Conservation (phyloP, 2,329 filamentous ascomycete genomes). For the Ophiostoma ulmi region DNA sequence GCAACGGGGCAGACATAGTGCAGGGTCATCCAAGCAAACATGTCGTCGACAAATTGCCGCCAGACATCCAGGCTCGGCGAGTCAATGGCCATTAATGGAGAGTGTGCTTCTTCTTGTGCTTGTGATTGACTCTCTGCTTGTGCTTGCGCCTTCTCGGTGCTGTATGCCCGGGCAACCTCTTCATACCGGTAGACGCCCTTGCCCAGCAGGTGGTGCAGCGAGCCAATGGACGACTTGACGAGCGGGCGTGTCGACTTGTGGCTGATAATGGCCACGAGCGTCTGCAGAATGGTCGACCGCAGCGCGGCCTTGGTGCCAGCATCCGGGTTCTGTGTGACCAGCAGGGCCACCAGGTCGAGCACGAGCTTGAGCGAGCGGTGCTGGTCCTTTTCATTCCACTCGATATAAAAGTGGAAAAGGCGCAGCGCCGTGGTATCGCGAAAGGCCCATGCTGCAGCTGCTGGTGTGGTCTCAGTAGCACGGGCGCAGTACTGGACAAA, state of each 20-base stretch:
- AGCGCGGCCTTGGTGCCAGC: conserved; percentile 36
- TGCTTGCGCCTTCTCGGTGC: conserved; percentile 25
- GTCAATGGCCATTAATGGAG: not conserved
- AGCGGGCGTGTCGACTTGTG: conserved; percentile 57
- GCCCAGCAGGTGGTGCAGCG: conserved; percentile 59
- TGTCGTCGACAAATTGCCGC: conserved; percentile 34
- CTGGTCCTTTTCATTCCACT: conserved; percentile 63
- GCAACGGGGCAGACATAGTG: conserved; percentile 55
- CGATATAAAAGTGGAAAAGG: conserved; percentile 59
- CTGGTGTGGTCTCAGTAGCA: conserved; percentile 38
- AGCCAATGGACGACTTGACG: conserved; percentile 65
- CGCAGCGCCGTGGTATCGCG: conserved; percentile 43
- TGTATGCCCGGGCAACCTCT: conserved; percentile 44
- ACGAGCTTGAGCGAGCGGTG: conserved; percentile 60
- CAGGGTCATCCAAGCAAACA: conserved; percentile 48
- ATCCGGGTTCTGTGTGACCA: conserved; percentile 48
- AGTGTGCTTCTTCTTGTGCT: too few relatives aligned
- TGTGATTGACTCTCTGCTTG: too few relatives aligned
- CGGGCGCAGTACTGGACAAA: conserved; percentile 57
- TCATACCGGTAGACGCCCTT: conserved; percentile 52
- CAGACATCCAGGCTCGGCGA: conserved; percentile 31
- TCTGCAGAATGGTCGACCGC: conserved; percentile 45
- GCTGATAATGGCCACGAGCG: conserved; percentile 54
- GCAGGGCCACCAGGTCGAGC: conserved; percentile 51
- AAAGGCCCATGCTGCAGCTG: conserved; percentile 48